Conservation (phyloP, 1,284 basidiomycete species). For the Vanrija pseudolonga region DNA sequence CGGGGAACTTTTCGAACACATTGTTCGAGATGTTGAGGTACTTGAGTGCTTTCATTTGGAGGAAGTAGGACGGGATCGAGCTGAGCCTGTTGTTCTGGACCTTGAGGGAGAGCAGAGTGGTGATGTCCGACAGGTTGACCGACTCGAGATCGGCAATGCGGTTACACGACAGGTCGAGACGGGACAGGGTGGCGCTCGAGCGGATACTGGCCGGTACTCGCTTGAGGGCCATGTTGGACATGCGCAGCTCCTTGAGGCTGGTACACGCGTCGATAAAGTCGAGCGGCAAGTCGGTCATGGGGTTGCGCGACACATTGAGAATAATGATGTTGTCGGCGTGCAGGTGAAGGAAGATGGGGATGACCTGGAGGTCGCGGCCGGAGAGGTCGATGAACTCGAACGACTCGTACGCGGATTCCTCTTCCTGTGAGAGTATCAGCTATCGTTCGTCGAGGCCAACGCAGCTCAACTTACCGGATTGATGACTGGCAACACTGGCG, state of each 20-base stretch:
- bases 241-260: slow-evolving; percentile 74
- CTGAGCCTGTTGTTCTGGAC: slow-evolving; percentile 92
- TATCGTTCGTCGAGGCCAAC: background rate
- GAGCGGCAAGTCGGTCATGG: slow-evolving; percentile 91
- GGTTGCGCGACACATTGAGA: slow-evolving; percentile 89
- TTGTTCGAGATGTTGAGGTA: slow-evolving; percentile 96
- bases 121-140: slow-evolving; percentile 73
- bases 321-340: slow-evolving; percentile 81
- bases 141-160: slow-evolving; percentile 86
- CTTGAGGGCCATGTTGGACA: slow-evolving; percentile 94
- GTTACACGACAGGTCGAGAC: slow-evolving; percentile 90
- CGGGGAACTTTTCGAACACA: slow-evolving; percentile 79
- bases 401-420: slow-evolving; percentile 67
- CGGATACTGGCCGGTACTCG: slow-evolving; percentile 82
- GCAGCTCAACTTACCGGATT: slow-evolving; percentile 54
- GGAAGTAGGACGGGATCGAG: slow-evolving; percentile 79
- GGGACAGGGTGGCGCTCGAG: slow-evolving; percentile 68
- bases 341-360: slow-evolving; percentile 83
- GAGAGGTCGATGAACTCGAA: slow-evolving; percentile 84
- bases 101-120: slow-evolving; percentile 67
- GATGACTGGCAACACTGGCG: slow-evolving; percentile 55
- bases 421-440: slow-evolving; percentile 50
- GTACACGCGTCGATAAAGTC: slow-evolving; percentile 94
- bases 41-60: slow-evolving; percentile 65
- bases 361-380: slow-evolving; percentile 76